Base-by-base conservation (phyloP, 768 basidiomycete genomes). In the Dacryopinax spathularia region DNA sequence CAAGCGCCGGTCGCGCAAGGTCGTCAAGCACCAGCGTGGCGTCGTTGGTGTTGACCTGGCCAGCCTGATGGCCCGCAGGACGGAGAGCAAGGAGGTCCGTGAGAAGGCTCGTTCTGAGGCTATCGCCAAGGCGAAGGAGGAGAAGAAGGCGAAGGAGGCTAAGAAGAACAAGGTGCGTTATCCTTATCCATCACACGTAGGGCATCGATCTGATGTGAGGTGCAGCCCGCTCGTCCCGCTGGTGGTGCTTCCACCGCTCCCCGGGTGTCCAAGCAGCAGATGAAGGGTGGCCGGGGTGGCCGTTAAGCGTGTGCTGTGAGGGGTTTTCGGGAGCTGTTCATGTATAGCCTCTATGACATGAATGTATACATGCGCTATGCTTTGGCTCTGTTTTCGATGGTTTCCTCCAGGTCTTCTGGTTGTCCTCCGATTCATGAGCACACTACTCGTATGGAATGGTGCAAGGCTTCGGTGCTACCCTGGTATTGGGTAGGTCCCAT, bases 1-100 rank as follows among this genome's bases (percentile, higher is more conserved):
- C 72, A 99, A 98, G 91, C 97, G 96, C 81, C 88, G 95, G 68
- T 89, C 89, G 60, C 89, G 94, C 77, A 86, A 87, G 77, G 92
- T 91, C 68, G 91, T 98, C 73, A 99, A 98, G 82, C 86, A 91
- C 80, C 87, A 95, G 80, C 91, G 96, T 73, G 96, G 96, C 67
- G 92, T 98, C 76, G 92, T 93, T 72, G 96, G 96, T 77, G 91
- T 92, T 68, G 93, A 97, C 76, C 84, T 98, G 65, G 83, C 86
- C 61, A 75, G 91, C 71, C 97, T 98, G 75, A 82, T 86, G 62
- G 94, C 94, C 69, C 89, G 82, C 80, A 85, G 94, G 70, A 93
- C 90, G 78, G 92, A 97, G 81, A 91, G 88, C 65, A 80, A 88
- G 62, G 87, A 88, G 69, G 81, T 88, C 69, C 85, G 96, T 66